Percentiles rank a stretch among this genome's conserved stretches.
Evolutionary conservation across 371 early-diverging fungal genomes (phyloP).

Genomic region (Lichtheimia ornata): DNA sequence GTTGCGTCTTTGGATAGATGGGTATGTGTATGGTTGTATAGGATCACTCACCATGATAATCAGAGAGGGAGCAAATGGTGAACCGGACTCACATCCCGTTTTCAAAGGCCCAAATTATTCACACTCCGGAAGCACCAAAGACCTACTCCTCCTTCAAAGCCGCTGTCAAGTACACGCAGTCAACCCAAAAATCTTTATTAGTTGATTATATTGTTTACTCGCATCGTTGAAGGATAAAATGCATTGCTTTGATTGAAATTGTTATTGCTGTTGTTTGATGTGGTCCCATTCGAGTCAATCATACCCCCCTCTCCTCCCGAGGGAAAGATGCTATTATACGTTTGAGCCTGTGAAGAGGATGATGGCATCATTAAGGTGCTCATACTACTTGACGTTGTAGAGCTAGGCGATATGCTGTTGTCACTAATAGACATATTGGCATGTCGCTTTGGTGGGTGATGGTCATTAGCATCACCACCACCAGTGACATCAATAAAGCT

Average conservation of each 20-base stretch:
- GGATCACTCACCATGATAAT: too few relatives aligned
- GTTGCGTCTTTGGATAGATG: too few relatives aligned
- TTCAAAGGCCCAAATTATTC: too few relatives aligned
- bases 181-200: slow-evolving; percentile 4
- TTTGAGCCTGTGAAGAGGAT: slow-evolving; percentile 14
- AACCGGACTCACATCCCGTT: too few relatives aligned
- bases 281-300: slow-evolving; percentile 7
- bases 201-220: slow-evolving; percentile 38
- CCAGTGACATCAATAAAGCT: background rate
- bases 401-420: slow-evolving; percentile 28
- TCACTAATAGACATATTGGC: slow-evolving; percentile 20
- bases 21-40: too few relatives aligned
- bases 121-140: too few relatives aligned
- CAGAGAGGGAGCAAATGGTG: too few relatives aligned
- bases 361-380: slow-evolving; percentile 28
- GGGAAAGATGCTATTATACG: slow-evolving; percentile 16
- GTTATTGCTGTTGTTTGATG: slow-evolving; percentile 20
- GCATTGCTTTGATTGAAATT: slow-evolving; percentile 23
- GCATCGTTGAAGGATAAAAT: slow-evolving; percentile 38
- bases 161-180: too few relatives aligned
- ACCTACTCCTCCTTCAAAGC: too few relatives aligned
- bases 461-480: background rate
- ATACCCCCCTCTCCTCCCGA: too few relatives aligned
- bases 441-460: slow-evolving; percentile 20
- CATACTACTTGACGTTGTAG: slow-evolving; percentile 28